A percentile compares a stretch with the other conserved stretches of the same genome.
These are phyloP conservation scores for Penicillium paxilli DNA, from an alignment of 495 filamentous ascomycete genomes.

Conservation along the genomic window DNA sequence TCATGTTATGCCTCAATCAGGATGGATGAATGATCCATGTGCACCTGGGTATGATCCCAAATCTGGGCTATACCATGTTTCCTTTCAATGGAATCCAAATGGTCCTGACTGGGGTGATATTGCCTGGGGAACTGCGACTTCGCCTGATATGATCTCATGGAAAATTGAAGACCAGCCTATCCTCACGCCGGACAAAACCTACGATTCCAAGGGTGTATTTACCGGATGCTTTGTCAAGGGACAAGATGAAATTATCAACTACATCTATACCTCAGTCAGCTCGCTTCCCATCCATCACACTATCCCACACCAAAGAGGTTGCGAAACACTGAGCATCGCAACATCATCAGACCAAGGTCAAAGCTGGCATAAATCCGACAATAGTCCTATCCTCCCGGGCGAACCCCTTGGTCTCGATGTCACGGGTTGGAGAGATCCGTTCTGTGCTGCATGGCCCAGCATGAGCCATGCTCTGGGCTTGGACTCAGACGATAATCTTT, in stretches of 20 bases:
- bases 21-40: slow-evolving; percentile 20
- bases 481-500: background rate
- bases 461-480: slow-evolving; percentile 4
- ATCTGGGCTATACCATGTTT: slow-evolving; percentile 13
- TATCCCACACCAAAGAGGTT: slow-evolving; percentile 6
- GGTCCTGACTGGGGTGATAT: slow-evolving; percentile 19
- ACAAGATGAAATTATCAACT: slow-evolving; percentile 5
- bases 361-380: slow-evolving; percentile 9
- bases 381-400: slow-evolving; percentile 13
- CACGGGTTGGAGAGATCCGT: slow-evolving; percentile 14
- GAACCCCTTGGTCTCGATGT: slow-evolving; percentile 12
- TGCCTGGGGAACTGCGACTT: slow-evolving; percentile 15
- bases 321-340: slow-evolving; percentile 9
- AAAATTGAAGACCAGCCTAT: slow-evolving; percentile 1
- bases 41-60: slow-evolving; percentile 15
- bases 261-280: slow-evolving; percentile 15
- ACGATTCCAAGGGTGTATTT: slow-evolving; percentile 16
- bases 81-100: slow-evolving; percentile 19
- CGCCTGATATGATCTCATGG: slow-evolving; percentile 13
- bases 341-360: slow-evolving; percentile 10
- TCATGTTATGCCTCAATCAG: slow-evolving; percentile 4
- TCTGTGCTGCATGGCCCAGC: slow-evolving; percentile 7
- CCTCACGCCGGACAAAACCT: slow-evolving; percentile 5
- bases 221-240: slow-evolving; percentile 13
- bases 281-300: slow-evolving; percentile 14